These are phyloP conservation scores for Panicum miliaceum DNA, from an alignment of 176 grass and related monocot genomes.

Conservation along the genomic window DNA sequence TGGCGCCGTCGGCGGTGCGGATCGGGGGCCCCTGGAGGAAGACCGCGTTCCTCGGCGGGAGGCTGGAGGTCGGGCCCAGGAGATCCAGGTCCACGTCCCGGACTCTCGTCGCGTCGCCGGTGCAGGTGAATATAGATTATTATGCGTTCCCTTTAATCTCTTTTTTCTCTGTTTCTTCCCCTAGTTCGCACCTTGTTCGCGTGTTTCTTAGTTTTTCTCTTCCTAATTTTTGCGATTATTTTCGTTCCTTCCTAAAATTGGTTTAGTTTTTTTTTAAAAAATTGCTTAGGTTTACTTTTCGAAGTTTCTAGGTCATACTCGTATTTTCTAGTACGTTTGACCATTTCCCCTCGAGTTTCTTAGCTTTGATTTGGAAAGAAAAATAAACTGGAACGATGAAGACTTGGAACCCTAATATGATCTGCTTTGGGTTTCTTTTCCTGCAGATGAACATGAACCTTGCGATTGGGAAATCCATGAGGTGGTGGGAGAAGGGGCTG, in stretches of 20 bases:
- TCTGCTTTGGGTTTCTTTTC: not conserved
- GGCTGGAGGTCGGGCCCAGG: slow-evolving; percentile 51
- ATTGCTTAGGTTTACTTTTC: not conserved
- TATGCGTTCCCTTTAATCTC: not conserved
- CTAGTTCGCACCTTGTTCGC: no score
- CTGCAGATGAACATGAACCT: slow-evolving; percentile 75
- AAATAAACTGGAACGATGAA: not conserved
- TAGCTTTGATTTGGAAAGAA: not conserved
- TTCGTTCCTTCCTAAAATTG: not conserved
- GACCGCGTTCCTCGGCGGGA: slow-evolving; percentile 54
- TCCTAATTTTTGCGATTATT: not conserved
- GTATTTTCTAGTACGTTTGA: not conserved
- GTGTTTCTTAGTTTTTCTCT: not conserved
- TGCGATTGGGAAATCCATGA: slow-evolving; percentile 59
- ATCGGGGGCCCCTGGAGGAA: slow-evolving; percentile 40
- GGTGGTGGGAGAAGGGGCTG: slow-evolving; percentile 88
- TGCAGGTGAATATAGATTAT: slow-evolving; percentile 51
- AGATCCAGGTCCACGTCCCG: slow-evolving; percentile 42
- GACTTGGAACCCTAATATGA: slow-evolving; percentile 3
- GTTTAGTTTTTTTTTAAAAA: not conserved
- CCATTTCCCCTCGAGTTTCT: not conserved
- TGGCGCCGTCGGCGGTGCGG: slow-evolving; percentile 43
- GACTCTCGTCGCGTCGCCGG: slow-evolving; percentile 48
- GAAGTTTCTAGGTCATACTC: not conserved
- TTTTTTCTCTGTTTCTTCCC: not conserved